Base-by-base conservation (phyloP, 2,329 filamentous ascomycete genomes). In the Whalleya microplaca region DNA sequence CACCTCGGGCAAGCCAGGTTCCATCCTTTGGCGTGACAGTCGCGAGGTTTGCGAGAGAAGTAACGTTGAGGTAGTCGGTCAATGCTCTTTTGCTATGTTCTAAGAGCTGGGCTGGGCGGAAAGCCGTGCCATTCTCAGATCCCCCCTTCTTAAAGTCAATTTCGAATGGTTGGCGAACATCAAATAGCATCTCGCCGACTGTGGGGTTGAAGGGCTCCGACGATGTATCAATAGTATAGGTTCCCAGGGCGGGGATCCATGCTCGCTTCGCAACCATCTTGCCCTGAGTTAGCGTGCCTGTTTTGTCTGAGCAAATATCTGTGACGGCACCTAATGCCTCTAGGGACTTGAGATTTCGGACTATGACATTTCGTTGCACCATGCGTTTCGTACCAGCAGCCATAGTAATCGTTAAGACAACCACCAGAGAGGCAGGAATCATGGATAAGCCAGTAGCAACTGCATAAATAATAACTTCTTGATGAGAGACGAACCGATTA, bases 371-470 rank as follows among this genome's bases (percentile, higher is more conserved):
- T 42, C 82, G 73, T 62, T 82, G 69, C 7, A 84, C 80, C 83
- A 85, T 84, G 16, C 78, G 75, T 64, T 81, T 84, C 8, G 81
- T 84, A 4, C 83, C 83, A 19, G 81, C 81, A 9, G 83, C 82
- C 76, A 88, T 86, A 7, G 85, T 87, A 54, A 88, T 87, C 2
- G 85, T 88, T 50, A 88, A 72, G n/a, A 87, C 84, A n/a, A 85
- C 84, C 41, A 87, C 83, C 43, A 88, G 75, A 51, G 82, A 83
- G 18, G 82, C 82, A 1, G 83, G 83, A 61, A 86, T 84, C 82
- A 85, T 85, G 29, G 79, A 82, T 23, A 86, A 71, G n/a, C 80
- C 79, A 3, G 79, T 81, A 2, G 81, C 82, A 16, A 86, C 82
- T 2, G 83, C 83, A 59, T 85, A 86, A 60, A 86, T 87, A 62